A percentile compares a stretch with the other conserved stretches of the same genome.
Evolutionary conservation across 306 rosid genomes (phyloP).

Genomic region (Castanospermum australe): DNA sequence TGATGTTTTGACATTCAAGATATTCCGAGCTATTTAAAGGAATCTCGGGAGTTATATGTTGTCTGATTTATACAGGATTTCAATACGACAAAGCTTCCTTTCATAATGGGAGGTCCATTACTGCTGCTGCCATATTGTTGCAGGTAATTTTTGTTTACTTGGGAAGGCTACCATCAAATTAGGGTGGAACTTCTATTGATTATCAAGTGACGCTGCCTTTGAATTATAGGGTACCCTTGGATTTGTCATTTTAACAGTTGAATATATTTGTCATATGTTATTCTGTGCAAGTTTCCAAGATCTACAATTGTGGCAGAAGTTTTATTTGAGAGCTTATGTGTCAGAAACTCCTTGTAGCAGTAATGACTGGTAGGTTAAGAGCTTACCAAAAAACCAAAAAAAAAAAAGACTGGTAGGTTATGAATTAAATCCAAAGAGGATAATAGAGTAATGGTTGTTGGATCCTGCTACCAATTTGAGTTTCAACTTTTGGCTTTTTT

Average conservation of each 20-base stretch:
- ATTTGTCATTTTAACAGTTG: slow-evolving; percentile 11
- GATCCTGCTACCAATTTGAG: not conserved
- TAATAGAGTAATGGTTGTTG: not conserved
- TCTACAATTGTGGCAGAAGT: not conserved
- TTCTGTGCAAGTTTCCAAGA: slow-evolving; percentile 16
- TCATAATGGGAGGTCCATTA: slow-evolving; percentile 52
- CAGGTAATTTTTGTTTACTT: slow-evolving; percentile 52
- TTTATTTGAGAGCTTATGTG: not conserved
- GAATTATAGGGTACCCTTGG: not conserved
- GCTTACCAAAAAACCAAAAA: too few relatives aligned
- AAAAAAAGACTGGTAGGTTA: not conserved
- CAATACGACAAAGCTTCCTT: slow-evolving; percentile 48
- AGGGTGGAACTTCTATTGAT: slow-evolving; percentile 28
- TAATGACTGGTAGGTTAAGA: not conserved
- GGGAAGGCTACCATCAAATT: slow-evolving; percentile 33
- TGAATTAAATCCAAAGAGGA: not conserved
- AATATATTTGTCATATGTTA: not conserved
- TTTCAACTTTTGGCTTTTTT: not conserved
- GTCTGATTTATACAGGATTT: slow-evolving; percentile 78
- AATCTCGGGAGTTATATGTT: slow-evolving; percentile 50
- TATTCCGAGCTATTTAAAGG: slow-evolving; percentile 37
- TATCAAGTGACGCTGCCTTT: slow-evolving; percentile 31
- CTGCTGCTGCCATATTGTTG: slow-evolving; percentile 52
- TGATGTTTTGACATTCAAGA: slow-evolving; percentile 48
- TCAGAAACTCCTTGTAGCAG: not conserved